These are phyloP conservation scores for Cryphonectria radicalis DNA, from an alignment of 2,329 filamentous ascomycete species.

Conservation along the genomic window DNA sequence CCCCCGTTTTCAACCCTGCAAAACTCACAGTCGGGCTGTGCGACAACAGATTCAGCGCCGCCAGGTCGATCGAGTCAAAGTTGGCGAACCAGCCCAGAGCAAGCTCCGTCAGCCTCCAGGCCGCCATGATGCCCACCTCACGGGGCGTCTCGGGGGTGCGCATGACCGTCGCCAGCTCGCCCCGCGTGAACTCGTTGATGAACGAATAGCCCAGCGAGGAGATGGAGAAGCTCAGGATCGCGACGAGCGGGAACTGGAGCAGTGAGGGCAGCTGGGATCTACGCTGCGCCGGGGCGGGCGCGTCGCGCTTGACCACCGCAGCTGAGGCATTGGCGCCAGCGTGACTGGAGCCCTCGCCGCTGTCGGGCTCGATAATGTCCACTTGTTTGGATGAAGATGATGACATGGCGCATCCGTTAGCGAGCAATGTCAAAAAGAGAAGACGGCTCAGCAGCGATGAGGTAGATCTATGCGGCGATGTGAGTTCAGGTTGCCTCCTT, in stretches of 20 bases:
- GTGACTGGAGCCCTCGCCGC: constrained; percentile 21
- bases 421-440: not conserved
- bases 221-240: constrained; percentile 61
- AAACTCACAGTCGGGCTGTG: constrained; percentile 71
- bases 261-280: constrained; percentile 46
- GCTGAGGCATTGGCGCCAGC: constrained; percentile 7
- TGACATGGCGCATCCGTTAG: constrained; percentile 24
- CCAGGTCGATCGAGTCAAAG: constrained; percentile 75
- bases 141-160: constrained; percentile 64
- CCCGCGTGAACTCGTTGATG: constrained; percentile 61
- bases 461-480: not conserved
- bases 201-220: constrained; percentile 68
- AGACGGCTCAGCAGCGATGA: not conserved
- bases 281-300: constrained; percentile 14
- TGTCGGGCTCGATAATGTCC: constrained; percentile 17
- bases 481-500: not conserved
- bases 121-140: constrained; percentile 60
- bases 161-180: constrained; percentile 70
- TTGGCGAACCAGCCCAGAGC: constrained; percentile 73
- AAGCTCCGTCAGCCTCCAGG: constrained; percentile 69
- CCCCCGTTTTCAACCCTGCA: constrained; percentile 14
- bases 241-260: constrained; percentile 58
- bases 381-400: constrained; percentile 15
- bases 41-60: constrained; percentile 68
- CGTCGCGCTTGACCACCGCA: constrained; percentile 10